Conservation (phyloP, 805 yeast species). For the Teunomyces kruisii region DNA sequence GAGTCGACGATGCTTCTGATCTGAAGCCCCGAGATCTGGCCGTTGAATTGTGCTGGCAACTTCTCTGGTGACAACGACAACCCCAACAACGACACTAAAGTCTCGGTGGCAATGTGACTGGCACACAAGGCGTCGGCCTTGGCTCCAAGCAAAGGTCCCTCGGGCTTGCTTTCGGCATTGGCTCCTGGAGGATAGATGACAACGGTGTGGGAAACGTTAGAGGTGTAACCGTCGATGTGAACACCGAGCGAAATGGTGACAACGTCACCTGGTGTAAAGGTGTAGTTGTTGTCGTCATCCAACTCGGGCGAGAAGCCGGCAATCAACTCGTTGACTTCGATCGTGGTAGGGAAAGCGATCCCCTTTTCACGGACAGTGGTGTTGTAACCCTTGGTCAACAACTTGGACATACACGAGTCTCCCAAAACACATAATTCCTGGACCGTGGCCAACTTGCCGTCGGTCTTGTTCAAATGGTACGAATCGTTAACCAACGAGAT, state of each 20-base stretch:
- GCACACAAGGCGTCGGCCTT: constrained; percentile 91
- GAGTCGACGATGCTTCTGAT: constrained; percentile 78
- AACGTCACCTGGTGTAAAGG: constrained; percentile 74
- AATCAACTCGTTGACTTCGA: constrained; percentile 78
- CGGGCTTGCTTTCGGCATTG: constrained; percentile 41
- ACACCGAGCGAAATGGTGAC: constrained; percentile 85
- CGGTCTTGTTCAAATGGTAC: constrained; percentile 57
- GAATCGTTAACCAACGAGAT: constrained; percentile 67
- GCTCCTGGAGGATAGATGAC: constrained; percentile 73
- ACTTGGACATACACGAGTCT: constrained; percentile 67
- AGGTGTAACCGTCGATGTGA: constrained; percentile 94
- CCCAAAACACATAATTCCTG: constrained; percentile 80
- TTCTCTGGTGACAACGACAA: constrained; percentile 75
- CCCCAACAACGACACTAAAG: constrained; percentile 76
- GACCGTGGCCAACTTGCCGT: constrained; percentile 44
- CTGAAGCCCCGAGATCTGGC: constrained; percentile 61
- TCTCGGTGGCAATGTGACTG: constrained; percentile 83
- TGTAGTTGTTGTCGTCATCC: constrained; percentile 51
- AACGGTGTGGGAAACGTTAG: constrained; percentile 81
- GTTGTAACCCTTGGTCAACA: constrained; percentile 60
- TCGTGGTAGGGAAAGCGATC: constrained; percentile 85
- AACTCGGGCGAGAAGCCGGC: constrained; percentile 85
- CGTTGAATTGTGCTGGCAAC: constrained; percentile 54
- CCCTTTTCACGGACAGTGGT: constrained; percentile 79
- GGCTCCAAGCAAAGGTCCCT: constrained; percentile 79